phyloP scores from a whole-genome alignment of 169 alveolate species.

The Plasmodium reichenowi region DNA sequence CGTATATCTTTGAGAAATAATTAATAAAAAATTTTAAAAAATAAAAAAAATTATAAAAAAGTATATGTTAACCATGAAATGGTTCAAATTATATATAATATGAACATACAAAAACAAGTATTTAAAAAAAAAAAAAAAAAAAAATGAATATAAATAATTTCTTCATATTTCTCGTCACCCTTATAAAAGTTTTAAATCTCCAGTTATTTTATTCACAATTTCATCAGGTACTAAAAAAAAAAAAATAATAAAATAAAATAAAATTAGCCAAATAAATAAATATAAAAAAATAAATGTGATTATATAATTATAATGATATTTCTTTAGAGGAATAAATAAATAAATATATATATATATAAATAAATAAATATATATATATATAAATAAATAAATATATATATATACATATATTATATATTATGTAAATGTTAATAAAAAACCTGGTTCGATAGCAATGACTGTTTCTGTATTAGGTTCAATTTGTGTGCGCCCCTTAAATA shows the following conservation, averaged over 20 bases:
- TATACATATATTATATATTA: not conserved
- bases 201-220: slow-evolving; percentile 83
- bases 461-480: slow-evolving; percentile 93
- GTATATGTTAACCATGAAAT: too few relatives aligned
- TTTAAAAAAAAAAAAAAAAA: not conserved
- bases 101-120: not conserved
- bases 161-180: not conserved
- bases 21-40: not conserved
- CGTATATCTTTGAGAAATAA: too few relatives aligned
- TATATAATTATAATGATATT: not conserved
- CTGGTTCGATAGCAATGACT: slow-evolving; percentile 95
- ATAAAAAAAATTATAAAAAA: not conserved
- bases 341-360: too few relatives aligned
- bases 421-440: slow-evolving; percentile 43
- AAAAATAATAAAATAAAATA: slow-evolving; percentile 21
- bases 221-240: slow-evolving; percentile 82
- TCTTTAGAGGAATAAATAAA: not conserved
- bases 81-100: not conserved
- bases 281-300: not conserved
- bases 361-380: not conserved
- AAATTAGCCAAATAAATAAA: slow-evolving; percentile 1
- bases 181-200: slow-evolving; percentile 84
- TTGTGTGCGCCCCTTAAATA: slow-evolving; percentile 91
- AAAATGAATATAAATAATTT: not conserved
- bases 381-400: too few relatives aligned